Evolutionary conservation across 129 eudicot species (phyloP).

Genomic region (sunflower (Helianthus annuus)): DNA sequence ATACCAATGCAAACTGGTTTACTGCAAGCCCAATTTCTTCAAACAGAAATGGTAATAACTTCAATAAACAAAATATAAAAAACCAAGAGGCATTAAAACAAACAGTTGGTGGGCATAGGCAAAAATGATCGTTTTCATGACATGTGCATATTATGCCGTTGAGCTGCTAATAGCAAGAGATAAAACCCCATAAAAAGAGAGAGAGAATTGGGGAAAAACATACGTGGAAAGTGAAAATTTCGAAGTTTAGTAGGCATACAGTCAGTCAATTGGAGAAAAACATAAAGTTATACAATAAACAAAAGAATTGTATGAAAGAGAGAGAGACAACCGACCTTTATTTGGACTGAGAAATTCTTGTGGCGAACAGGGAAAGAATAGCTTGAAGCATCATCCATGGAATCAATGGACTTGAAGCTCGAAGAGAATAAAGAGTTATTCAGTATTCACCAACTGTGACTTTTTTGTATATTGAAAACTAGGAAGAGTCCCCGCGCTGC

Average conservation of each 20-base stretch:
- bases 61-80: background rate
- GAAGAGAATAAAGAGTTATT: no score
- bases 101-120: slow-evolving; percentile 37
- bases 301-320: background rate
- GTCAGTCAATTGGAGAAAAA: background rate
- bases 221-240: background rate
- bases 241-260: slow-evolving; percentile 4
- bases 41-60: no score
- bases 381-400: slow-evolving; percentile 43
- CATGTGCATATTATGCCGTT: background rate
- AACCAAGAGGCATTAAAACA: slow-evolving; percentile 26
- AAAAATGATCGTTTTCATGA: background rate
- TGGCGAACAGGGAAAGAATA: slow-evolving; percentile 58
- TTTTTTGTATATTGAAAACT: no score
- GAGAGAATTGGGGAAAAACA: no score
- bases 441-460: no score
- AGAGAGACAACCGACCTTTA: slow-evolving; percentile 31
- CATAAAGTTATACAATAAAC: background rate
- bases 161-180: background rate
- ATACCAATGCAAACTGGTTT: background rate
- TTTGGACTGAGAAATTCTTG: slow-evolving; percentile 48
- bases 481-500: no score
- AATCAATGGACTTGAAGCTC: background rate
- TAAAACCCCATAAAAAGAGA: background rate
- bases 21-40: background rate